Base-by-base conservation (phyloP, 257 asterid species). In the Hygrophila difformis region DNA sequence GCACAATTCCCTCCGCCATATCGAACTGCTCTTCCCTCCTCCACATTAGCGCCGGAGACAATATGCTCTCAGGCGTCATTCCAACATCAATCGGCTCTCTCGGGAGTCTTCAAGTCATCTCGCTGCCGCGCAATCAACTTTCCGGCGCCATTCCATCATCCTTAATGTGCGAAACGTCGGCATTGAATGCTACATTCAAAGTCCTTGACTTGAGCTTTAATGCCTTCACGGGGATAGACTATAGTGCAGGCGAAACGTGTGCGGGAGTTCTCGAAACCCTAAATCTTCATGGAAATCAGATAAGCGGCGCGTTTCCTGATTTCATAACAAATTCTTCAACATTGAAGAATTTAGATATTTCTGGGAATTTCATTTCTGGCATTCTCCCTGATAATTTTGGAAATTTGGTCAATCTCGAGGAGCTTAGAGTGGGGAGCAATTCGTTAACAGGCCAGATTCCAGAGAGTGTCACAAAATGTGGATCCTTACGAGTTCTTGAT, bases 1-100 rank as follows among this genome's bases (percentile, higher is more conserved):
- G 96, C 2, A 85, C 96, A 1, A 67, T 85, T 43, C 87, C 94
- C 2, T 81, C 96, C 6, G 85, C 94, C 26, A 54, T 85, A 5
- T 68, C 85, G 4, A 85, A 81, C 74, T 85, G 94, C 39, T 69
- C 87, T 23, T 59, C 87, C 41, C 71, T 85, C 19, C 51, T 85
- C 40, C 84, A 79, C 39, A 16, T 85, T 65, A 76, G 85, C 42
- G 87, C 82, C 56, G 93, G 77, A 18, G 63, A 56, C 20, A 85
- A 85, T 24, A 47, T 23, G 51, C 76, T 85, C 6, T 72, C 80
- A 56, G 95, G 93, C 16, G 76, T 71, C 2, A 63, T 85, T 40
- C 95, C 96, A 68, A 71, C 81, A 55, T 68, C 81, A 1, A 56
- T 81, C 14, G 82, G 93, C 6, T 60, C 66, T 4, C 64, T 82